Base-by-base conservation (phyloP, 345 rosid species). In the Rhizophora mangle region DNA sequence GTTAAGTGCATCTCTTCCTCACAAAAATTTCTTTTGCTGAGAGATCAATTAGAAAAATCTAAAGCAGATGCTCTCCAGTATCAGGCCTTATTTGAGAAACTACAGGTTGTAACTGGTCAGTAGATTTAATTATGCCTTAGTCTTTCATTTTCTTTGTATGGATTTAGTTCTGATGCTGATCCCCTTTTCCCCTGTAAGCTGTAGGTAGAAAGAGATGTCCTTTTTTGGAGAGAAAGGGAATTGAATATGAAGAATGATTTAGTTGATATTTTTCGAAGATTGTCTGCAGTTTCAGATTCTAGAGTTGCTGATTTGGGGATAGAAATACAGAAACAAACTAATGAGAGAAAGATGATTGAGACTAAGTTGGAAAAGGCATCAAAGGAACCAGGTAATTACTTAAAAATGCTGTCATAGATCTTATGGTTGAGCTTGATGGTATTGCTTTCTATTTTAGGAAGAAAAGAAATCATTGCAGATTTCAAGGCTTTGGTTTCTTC, bases 51-150 rank as follows among this genome's bases (percentile, higher is more conserved):
- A 62, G 89, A 80, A 73, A 90, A 80, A 71, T 84, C 92, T 75
- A 95, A 90, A 77, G 74, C 86, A 54, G 89, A 85, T 77, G 91
- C 86, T 78, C 43, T 69, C 49, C 76, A 74, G 53, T 90, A 84
- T 84, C 95, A 85, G 82, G 85, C 89, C 75, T 74, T 85, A 67
- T 87, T 80, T 43, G 92, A 90, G 89, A 95, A 87, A 87, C 89
- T 90, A 67, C 98, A 95, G 99, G 99, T 95, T 84, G 92, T 83
- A 82, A 82, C 86, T 79, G 86, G 86, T 82, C 76, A 81, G 77
- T 76, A 79, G 82, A 83, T 86, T 81, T 74, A 77, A 74, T 79
- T 80, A 64, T 80, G 75, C 75, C 72, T 67, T 76, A 49, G 46
- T 64, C 75, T 60, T 65, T 55, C 74, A 47, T 74, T 74, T 74